Evolutionary conservation across 345 rosid species (phyloP).

Genomic region (Mercurialis annua): DNA sequence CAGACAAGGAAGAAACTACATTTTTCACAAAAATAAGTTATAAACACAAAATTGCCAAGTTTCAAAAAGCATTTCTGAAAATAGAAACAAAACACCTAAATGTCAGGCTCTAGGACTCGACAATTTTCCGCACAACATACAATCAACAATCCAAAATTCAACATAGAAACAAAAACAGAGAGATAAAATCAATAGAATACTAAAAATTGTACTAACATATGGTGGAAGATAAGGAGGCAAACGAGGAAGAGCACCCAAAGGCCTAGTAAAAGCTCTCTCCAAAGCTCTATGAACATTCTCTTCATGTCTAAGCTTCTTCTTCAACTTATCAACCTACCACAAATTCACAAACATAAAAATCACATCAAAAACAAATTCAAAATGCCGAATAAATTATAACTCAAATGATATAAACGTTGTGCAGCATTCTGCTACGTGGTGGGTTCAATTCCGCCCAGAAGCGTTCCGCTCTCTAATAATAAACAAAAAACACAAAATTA

Average conservation of each 20-base stretch:
- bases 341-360: slow-evolving; percentile 9
- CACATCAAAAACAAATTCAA: slow-evolving; percentile 12
- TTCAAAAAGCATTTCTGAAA: no score
- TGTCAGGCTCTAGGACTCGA: no score
- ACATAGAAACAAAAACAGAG: background rate
- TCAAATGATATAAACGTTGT: no score
- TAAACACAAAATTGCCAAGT: no score
- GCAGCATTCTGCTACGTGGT: no score
- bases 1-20: no score
- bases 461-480: background rate
- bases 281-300: slow-evolving; percentile 83
- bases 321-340: slow-evolving; percentile 83
- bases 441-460: no score
- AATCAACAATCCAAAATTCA: background rate
- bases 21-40: no score
- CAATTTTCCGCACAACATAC: no score
- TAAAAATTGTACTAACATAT: slow-evolving; percentile 45
- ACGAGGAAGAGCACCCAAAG: slow-evolving; percentile 93
- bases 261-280: slow-evolving; percentile 84
- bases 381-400: no score
- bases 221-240: slow-evolving; percentile 88
- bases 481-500: background rate
- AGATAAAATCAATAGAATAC: slow-evolving; percentile 4
- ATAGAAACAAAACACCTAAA: no score
- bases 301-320: slow-evolving; percentile 75